A percentile compares a stretch with the other conserved stretches of the same genome.
These are phyloP conservation scores for Madurella mycetomatis DNA, from an alignment of 2,329 filamentous ascomycete species.

Conservation along the genomic window DNA sequence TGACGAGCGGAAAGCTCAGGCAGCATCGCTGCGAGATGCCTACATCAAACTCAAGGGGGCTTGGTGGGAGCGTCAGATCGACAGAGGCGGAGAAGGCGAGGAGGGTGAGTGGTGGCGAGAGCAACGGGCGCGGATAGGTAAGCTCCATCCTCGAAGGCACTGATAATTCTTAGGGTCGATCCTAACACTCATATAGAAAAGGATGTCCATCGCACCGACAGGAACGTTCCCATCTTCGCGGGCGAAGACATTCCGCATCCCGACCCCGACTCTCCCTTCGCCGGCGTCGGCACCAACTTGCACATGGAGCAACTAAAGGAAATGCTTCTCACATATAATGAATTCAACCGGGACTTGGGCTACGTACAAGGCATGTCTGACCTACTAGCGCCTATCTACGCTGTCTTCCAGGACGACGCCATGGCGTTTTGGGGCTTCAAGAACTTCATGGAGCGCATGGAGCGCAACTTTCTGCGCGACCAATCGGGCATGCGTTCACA, in stretches of 20 bases:
- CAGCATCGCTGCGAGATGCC: constrained; percentile 83
- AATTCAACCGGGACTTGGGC: constrained; percentile 91
- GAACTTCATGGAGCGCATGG: constrained; percentile 96
- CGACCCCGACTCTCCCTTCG: constrained; percentile 92
- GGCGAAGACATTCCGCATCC: constrained; percentile 96
- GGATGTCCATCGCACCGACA: constrained; percentile 95
- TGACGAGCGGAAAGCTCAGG: constrained; percentile 76
- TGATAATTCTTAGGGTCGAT: constrained; percentile 19
- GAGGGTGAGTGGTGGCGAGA: constrained; percentile 96
- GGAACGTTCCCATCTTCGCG: constrained; percentile 88
- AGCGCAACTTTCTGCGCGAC: constrained; percentile 91
- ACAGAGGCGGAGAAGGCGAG: constrained; percentile 73
- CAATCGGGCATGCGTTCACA: constrained; percentile 95
- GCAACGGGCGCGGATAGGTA: constrained; percentile 89
- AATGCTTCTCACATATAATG: constrained; percentile 97
- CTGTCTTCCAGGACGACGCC: constrained; percentile 94
- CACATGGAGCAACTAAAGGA: constrained; percentile 99
- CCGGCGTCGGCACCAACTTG: constrained; percentile 88
- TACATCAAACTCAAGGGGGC: constrained; percentile 90
- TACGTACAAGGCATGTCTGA: constrained; percentile 99
- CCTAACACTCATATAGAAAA: constrained; percentile 63
- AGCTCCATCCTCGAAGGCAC: constrained; percentile 31
- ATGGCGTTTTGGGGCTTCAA: constrained; percentile 96
- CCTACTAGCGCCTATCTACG: constrained; percentile 90
- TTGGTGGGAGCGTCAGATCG: constrained; percentile 94